A percentile compares a stretch with the other conserved stretches of the same genome.
These are phyloP conservation scores for Dalbergia oliveri DNA, from an alignment of 306 rosid species.

Conservation along the genomic window DNA sequence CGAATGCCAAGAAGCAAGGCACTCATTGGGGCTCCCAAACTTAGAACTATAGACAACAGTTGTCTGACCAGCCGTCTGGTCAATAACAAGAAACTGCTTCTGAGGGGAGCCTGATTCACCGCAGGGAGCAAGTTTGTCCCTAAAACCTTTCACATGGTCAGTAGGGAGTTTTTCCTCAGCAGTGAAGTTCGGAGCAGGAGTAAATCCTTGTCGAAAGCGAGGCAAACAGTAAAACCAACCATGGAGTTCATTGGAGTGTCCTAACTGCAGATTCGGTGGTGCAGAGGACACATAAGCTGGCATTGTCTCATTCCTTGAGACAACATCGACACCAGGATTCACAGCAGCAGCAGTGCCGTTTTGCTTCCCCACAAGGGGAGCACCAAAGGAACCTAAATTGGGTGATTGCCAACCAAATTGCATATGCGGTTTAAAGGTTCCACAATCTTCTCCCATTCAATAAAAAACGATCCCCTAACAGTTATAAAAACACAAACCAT, in stretches of 20 bases:
- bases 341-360: constrained; percentile 48
- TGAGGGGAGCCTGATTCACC: constrained; percentile 49
- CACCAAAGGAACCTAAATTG: constrained; percentile 44
- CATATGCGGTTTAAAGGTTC: constrained; percentile 58
- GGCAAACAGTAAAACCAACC: constrained; percentile 73
- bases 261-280: constrained; percentile 53
- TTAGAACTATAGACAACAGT: constrained; percentile 63
- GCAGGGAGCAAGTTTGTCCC: constrained; percentile 46
- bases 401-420: constrained; percentile 66
- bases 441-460: constrained; percentile 79
- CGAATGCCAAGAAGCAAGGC: constrained; percentile 63
- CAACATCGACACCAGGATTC: constrained; percentile 52
- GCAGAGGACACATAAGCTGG: constrained; percentile 49
- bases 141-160: constrained; percentile 36
- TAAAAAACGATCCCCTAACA: constrained; percentile 64
- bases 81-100: constrained; percentile 69
- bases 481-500: constrained; percentile 19
- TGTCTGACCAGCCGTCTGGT: constrained; percentile 68
- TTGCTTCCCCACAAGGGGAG: constrained; percentile 55
- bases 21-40: constrained; percentile 60
- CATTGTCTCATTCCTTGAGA: constrained; percentile 49
- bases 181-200: constrained; percentile 46
- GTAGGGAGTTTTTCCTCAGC: constrained; percentile 47
- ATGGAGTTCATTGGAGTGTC: constrained; percentile 60
- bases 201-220: constrained; percentile 51